Evolutionary conservation across 2,329 filamentous ascomycete species (phyloP), one percentile per base, ranked within the genome.

Genomic region (Xylariaceae sp.): DNA sequence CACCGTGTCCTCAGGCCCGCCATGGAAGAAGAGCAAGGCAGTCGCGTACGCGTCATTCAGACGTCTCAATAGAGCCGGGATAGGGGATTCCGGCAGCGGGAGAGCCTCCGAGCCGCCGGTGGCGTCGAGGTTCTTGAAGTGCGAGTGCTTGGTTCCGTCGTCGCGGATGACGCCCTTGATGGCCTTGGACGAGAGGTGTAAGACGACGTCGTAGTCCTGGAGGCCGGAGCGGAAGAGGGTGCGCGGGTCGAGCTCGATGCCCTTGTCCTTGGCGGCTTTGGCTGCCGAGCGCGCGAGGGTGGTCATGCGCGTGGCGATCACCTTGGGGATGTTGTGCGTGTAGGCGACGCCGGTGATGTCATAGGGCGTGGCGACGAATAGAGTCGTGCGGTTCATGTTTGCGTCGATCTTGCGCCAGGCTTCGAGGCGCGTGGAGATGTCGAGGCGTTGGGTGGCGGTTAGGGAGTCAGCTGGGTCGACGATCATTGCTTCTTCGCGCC

Each of bases 371-470:
- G 91, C 91, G 3, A 88, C 88, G 68, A 97, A 89, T 45, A 97
- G 77, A 15, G 88, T 87, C 2, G 90, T 84, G 62, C 86, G 86
- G 74, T 94, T 96, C 86, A 97, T 89, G 56, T 82, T 85, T 0
- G 92, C 92, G 69, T 99, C 94, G 56, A 94, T 86, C 65, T 88
- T 90, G 59, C 94, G 83, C 90, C 91, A 96, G 11, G 88, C 87
- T 62, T 90, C 85, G 59, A 97, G 87, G 17, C 88, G 85, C 3
- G 86, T 89, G 44, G 80, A 81, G 63, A 94, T 86, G 2, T 79
- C 77, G 37, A 82, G 76, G 9, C 88, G 80, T 35, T 88, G 84
- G 9, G 82, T 77, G 6, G 78, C 74, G 6, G 82, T 82, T 69
- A 95, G 79, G 11, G 85, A 82, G 61, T 80, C 82, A 9, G 85